phyloP scores from a whole-genome alignment of 2,329 filamentous ascomycete species.

The Fusarium algeriense region DNA sequence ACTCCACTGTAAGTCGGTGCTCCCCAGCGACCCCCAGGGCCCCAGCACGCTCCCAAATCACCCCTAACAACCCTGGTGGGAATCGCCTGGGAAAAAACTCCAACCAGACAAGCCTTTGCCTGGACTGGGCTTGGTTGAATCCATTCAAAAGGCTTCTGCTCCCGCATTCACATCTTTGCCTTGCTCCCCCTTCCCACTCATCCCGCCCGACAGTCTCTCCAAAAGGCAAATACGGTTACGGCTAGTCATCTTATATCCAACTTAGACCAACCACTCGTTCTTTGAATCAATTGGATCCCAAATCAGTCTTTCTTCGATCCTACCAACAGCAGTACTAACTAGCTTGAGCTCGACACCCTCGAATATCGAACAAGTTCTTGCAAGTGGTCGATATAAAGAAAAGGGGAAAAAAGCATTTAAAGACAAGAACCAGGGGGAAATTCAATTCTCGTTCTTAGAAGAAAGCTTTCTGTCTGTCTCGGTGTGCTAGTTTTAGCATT shows the following conservation, averaged over 20 bases:
- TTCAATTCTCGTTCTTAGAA: slow-evolving; percentile 32
- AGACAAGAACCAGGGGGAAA: slow-evolving; percentile 23
- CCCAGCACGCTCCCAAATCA: slow-evolving; percentile 49
- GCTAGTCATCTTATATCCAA: slow-evolving; percentile 32
- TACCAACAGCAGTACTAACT: slow-evolving; percentile 4
- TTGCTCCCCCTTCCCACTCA: slow-evolving; percentile 47
- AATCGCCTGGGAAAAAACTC: slow-evolving; percentile 49
- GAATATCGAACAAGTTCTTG: slow-evolving; percentile 12
- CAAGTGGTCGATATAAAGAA: slow-evolving; percentile 17
- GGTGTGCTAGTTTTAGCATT: slow-evolving; percentile 25
- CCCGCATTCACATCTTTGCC: slow-evolving; percentile 50
- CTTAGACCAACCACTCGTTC: slow-evolving; percentile 36
- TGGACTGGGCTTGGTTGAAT: slow-evolving; percentile 40
- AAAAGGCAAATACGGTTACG: slow-evolving; percentile 28
- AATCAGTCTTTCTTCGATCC: slow-evolving; percentile 4
- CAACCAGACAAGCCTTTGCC: slow-evolving; percentile 39
- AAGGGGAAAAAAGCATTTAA: neutral
- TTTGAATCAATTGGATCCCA: slow-evolving; percentile 1
- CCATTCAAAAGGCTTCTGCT: slow-evolving; percentile 58
- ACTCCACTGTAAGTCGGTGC: slow-evolving; percentile 43
- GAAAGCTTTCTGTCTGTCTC: slow-evolving; percentile 31
- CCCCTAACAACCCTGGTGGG: slow-evolving; percentile 52
- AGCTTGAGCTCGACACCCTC: slow-evolving; percentile 9
- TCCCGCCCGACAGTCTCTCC: slow-evolving; percentile 42
- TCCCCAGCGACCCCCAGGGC: slow-evolving; percentile 42